Conservation (phyloP, 345 rosid species). For the Eucalyptus pumila region DNA sequence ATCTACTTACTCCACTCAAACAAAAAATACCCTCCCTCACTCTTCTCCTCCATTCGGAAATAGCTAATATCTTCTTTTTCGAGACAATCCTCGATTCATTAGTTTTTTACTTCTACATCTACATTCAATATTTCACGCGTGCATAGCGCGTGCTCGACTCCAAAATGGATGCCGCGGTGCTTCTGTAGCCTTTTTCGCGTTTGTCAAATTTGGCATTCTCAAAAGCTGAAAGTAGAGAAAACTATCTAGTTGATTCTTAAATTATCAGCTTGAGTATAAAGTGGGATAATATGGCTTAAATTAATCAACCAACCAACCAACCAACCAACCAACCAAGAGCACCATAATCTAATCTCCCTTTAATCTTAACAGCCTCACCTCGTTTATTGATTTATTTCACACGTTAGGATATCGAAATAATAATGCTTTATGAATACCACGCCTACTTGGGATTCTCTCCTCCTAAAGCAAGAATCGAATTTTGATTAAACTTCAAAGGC, state of each 20-base stretch:
- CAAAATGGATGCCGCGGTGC: neutral
- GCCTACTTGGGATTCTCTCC: slow-evolving; percentile 52
- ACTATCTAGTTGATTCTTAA: neutral
- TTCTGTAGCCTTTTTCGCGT: neutral
- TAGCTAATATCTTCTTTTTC: neutral
- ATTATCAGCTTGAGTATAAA: neutral
- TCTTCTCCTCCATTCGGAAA: neutral
- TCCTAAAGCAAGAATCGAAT: slow-evolving; percentile 10
- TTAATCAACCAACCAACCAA: neutral
- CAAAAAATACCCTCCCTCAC: neutral
- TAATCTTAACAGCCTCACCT: neutral
- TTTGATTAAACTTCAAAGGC: slow-evolving; percentile 2
- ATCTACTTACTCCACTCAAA: neutral
- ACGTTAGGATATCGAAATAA: slow-evolving; percentile 15
- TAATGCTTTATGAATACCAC: slow-evolving; percentile 46
- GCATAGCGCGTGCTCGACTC: neutral
- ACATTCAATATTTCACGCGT: neutral
- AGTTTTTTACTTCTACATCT: neutral
- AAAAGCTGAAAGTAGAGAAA: neutral
- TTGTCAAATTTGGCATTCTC: neutral
- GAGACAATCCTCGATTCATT: neutral
- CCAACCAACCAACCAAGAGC: neutral
- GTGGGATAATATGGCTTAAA: neutral
- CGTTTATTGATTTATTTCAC: slow-evolving; percentile 20
- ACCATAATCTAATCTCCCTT: neutral